Base-by-base conservation (phyloP, 371 early-diverging fungal species). In the Thermomucor indicae-seudaticae region DNA sequence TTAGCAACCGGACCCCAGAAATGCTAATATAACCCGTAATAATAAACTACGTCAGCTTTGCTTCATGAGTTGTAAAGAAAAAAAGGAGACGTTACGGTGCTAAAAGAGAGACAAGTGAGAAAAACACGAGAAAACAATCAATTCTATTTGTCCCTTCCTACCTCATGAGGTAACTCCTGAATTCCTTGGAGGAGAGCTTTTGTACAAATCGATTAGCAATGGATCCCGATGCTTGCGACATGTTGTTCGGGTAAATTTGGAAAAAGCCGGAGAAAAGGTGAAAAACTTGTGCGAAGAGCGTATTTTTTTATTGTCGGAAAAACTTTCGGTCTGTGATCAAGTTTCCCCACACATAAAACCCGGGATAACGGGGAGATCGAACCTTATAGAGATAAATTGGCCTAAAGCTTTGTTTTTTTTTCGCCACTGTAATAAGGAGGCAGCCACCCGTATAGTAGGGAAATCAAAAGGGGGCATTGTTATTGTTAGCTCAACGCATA, bases 1-100 rank as follows among this genome's bases (percentile, higher is more conserved):
- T 96, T 97, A 47, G 92, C 96, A 28, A 91, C 87, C 44, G 93
- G 92, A 43, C 93, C 93, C 93, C 93, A 92, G 62, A 92, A 92
- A 58, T 92, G 93, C 86, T 85, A 66, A 48, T 31, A 31, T 22
- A 42, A 19, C 14, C 25, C 12, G 41, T 43, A 53, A 23, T 24
- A 14, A 1, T n/a, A 23, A 32, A 34, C 10, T 12, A 38, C 3
- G 24, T 16, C 34, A 16, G 3, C 34, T 6, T 14, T 17, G 6
- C 32, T 16, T 16, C 4, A 5, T 19, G 5, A 11, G 10, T 19
- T 34, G 11, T 19, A 4, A 29, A 19, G 11, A 41, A 14, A 45
- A 6, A 47, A 42, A 37, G 20, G 55, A 68, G n/a, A n/a, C n/a
- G n/a, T 43, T 73, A 74, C 71, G 51, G 73, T 74, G 65, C 71